These are phyloP conservation scores for Chytriomyces confervae DNA, from an alignment of 192 early-diverging fungal species.

Conservation along the genomic window DNA sequence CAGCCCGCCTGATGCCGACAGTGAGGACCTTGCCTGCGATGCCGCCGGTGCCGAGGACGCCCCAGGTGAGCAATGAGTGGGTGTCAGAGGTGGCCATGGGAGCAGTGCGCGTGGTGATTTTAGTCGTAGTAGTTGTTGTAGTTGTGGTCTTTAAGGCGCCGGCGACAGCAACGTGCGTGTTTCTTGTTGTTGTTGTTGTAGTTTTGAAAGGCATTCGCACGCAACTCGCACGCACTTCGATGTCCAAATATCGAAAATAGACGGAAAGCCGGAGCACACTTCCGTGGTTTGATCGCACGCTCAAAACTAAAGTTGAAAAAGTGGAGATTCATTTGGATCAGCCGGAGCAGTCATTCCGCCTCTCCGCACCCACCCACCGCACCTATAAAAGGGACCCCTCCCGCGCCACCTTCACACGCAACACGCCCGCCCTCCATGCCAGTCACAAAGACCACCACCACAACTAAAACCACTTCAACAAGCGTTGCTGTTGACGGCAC, in stretches of 20 bases:
- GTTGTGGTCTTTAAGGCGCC: background rate
- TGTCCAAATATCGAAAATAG: background rate
- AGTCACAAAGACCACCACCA: background rate
- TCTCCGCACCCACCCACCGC: background rate
- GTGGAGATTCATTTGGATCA: background rate
- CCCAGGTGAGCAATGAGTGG: background rate
- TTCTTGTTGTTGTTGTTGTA: background rate
- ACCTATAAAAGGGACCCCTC: background rate
- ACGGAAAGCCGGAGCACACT: background rate
- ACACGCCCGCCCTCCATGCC: background rate
- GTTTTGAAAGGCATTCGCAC: no score
- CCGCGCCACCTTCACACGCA: background rate
- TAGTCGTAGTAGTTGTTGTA: background rate
- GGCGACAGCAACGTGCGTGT: background rate
- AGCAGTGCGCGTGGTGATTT: background rate
- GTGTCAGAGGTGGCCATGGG: background rate
- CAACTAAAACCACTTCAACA: background rate
- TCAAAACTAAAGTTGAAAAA: background rate
- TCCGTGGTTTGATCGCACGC: background rate
- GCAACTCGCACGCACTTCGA: background rate
- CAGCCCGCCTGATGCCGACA: slow-evolving; percentile 29
- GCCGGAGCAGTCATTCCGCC: background rate
- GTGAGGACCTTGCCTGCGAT: slow-evolving; percentile 37
- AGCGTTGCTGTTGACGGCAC: background rate
- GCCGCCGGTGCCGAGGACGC: slow-evolving; percentile 21